Evolutionary conservation across 441 rosid species (phyloP), one percentile per base, ranked within the genome.

Genomic region (Cnidoscolus chayamansa): DNA sequence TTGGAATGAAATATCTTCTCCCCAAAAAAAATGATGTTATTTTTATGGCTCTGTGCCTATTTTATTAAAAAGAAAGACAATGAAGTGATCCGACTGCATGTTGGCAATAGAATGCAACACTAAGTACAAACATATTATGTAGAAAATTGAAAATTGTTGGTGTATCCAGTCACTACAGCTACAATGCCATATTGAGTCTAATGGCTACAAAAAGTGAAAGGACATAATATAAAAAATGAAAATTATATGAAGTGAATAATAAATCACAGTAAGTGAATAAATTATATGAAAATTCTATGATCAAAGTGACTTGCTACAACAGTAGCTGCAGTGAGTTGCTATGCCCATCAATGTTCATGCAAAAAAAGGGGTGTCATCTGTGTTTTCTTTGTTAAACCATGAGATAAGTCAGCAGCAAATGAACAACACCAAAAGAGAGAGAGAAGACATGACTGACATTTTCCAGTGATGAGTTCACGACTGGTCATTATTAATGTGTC

Each of bases 401-500:
- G 31, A 35, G 19, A 31, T 11, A 43, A 56, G 62, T 50, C 67
- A 58, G 58, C 62, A 74, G 64, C 62, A 59, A 31, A 68, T 55
- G 59, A 54, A 40, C 10, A 57, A 32, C 37, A 43, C 37, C 65
- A 56, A 47, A 54, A 58, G 55, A 74, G 6, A 73, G 45, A 73
- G 48, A 74, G 45, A 75, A 54, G 60, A 62, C 40, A 66, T 35
- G 62, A 82, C 90, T 53, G 63, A 94, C 99, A 79, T 87, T 86
- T 92, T 63, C 98, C 98, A 6, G 87, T 88, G 81, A 94, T 80
- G 72, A 94, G 98, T 77, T 86, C 84, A 71, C 99, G 93, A 73
- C 99, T 90, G 74, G 97, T 92, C 97, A 94, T 86, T 76, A 94
- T 82, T 45, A 94, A 84, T 56, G 99, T 90, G 68, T 90, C 97